phyloP scores from a whole-genome alignment of 73 alveolate species.

The Tetrahymena thermophila region DNA sequence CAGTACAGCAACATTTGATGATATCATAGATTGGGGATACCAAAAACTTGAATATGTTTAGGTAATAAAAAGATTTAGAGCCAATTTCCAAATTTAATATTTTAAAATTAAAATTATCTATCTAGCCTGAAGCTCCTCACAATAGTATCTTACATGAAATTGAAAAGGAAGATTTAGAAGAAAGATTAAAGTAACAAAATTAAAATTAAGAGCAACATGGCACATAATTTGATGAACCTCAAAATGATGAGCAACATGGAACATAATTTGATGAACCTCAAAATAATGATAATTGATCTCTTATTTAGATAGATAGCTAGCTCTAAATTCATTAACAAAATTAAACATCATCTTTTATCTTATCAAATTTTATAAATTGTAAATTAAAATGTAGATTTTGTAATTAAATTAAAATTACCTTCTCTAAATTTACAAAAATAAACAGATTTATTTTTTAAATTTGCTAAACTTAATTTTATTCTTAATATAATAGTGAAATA shows the following conservation, averaged over 20 bases:
- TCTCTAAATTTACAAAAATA: no score
- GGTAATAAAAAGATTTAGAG: neutral
- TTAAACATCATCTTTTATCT: neutral
- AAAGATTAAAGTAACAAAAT: neutral
- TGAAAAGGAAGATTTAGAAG: neutral
- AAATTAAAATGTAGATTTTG: no score
- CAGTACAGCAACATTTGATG: neutral
- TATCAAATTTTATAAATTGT: no score
- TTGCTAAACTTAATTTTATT: no score
- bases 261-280: neutral
- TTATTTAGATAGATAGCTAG: neutral
- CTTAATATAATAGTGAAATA: no score
- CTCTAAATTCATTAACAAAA: neutral
- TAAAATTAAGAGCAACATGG: neutral
- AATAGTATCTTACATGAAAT: neutral
- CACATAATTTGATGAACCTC: neutral
- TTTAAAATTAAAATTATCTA: no score
- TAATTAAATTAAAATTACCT: no score
- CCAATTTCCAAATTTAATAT: no score
- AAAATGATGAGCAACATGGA: neutral
- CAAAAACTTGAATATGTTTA: neutral
- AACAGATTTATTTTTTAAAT: no score
- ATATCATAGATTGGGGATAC: neutral
- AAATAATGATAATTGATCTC: neutral
- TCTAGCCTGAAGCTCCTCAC: neutral